Base-by-base conservation (phyloP, 1,284 basidiomycete genomes). In the Ceratobasidium papillatum region DNA sequence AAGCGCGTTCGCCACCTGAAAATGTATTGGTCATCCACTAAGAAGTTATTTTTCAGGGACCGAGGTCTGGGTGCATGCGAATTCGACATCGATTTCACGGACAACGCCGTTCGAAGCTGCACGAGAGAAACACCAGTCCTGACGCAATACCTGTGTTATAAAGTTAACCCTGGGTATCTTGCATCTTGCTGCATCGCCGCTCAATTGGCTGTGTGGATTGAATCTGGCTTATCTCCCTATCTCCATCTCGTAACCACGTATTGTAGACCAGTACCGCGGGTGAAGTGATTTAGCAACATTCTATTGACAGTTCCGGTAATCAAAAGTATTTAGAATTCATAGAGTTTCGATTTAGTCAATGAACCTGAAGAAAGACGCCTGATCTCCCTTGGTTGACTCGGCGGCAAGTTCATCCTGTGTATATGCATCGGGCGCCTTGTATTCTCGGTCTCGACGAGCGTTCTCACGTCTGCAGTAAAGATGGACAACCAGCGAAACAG, bases 401-500 rank as follows among this genome's bases (percentile, higher is more conserved):
- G 49, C 47, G 22, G 2, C 17, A 43, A 74, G 19, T 45, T 74
- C 71, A 30, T 63, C 71, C 19, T 43, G 41, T 1, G 59, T 63
- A 56, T 74, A 74, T 51, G 34, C 25, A 9, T 63, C 56, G 1
- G 71, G 71, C 5, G 71, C 59, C 19, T 74, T 74, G 59, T 51
- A 63, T n/a, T 43, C 45, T n/a, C 59, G 71, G 59, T 74, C 41
- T 27, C 71, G 47, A 14, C 71, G 41, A 9, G 59, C 49, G 30
- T 74, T 74, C 25, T 74, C 71, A 3, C 59, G 71, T 22, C 25
- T 47, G 19, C 71, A 74, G 38, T 74, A 74, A 3, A 74, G 27
- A n/a, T 74, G 71, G 1, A 74, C 47, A 30, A 49, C 38, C 5
- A 74, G 49, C 2, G 71, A 47, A 11, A 43, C 56, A 1, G 32